phyloP scores from a whole-genome alignment of 2,329 filamentous ascomycete species.

The Gaeumannomyces sp. region DNA sequence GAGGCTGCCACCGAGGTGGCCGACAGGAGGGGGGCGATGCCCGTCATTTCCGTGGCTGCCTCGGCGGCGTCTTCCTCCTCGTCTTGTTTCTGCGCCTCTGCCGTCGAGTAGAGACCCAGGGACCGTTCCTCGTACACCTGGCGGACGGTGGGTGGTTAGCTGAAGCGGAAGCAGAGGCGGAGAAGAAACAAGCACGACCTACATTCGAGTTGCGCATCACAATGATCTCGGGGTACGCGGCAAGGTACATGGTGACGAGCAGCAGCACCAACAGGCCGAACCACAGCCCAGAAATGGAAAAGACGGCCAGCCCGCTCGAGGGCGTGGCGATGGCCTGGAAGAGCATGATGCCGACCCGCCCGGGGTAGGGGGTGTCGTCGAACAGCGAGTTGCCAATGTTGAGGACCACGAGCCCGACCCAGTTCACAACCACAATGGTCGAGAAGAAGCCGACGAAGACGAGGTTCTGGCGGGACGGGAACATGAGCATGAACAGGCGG shows the following conservation, averaged over 20 bases:
- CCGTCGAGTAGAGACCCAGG: slow-evolving; percentile 34
- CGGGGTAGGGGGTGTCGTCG: slow-evolving; percentile 42
- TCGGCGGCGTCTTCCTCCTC: slow-evolving; percentile 8
- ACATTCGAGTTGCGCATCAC: slow-evolving; percentile 64
- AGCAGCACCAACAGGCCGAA: slow-evolving; percentile 55
- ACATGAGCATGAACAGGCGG: slow-evolving; percentile 57
- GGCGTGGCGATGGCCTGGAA: slow-evolving; percentile 61
- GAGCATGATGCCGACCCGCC: slow-evolving; percentile 55
- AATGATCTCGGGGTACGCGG: slow-evolving; percentile 56
- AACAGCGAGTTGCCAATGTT: slow-evolving; percentile 56
- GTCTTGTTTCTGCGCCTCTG: slow-evolving; percentile 15
- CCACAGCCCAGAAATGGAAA: slow-evolving; percentile 49
- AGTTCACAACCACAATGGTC: slow-evolving; percentile 55
- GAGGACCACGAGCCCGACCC: slow-evolving; percentile 59
- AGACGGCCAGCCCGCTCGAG: slow-evolving; percentile 61
- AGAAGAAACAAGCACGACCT: background rate
- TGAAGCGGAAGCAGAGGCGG: no score
- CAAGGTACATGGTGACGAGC: slow-evolving; percentile 62
- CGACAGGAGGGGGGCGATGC: slow-evolving; percentile 1
- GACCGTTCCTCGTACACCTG: slow-evolving; percentile 47
- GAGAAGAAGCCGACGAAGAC: slow-evolving; percentile 58
- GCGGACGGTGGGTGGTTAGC: no score
- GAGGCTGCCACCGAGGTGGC: slow-evolving; percentile 4
- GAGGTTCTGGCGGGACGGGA: slow-evolving; percentile 58
- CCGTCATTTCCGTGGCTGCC: slow-evolving; percentile 8